Base-by-base conservation (phyloP, 495 filamentous ascomycete species). In the Trichoderma gamsii region DNA sequence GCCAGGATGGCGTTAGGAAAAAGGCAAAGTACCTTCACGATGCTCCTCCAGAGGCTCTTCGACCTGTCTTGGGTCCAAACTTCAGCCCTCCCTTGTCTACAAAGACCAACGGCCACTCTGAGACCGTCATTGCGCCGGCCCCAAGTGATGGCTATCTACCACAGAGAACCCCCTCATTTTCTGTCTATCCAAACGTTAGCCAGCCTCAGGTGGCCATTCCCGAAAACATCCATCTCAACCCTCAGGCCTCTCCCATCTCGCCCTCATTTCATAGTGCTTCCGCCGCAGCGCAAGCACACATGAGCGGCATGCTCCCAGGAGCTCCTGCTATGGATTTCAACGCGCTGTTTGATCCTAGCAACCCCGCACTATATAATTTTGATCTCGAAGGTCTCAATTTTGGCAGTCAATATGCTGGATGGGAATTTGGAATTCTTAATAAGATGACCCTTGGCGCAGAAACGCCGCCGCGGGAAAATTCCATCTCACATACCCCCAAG, bases 21-120 rank as follows among this genome's bases (percentile, higher is more conserved):
- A 99, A 98, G 83, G 95, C 95, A 70, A 99, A 99, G 77, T 99
- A 99, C 80, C 89, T 99, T 63, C 93, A 97, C 78, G 95, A 97
- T 81, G 92, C 94, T 32, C 92, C 93, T 46, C 86, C 91, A 67
- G 92, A 95, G 69, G 82, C 83, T 13, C 70, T 86, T 38, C 75
- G 84, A 59, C 83, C 83, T 3, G 84, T 86, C 9, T 72, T 86
- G 35, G 84, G 83, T 16, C 84, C 83, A 1, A 85, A 79, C 66
- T 85, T 80, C 70, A 84, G 83, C 66, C 83, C 80, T 51, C 80
- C 76, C 51, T 73, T 76, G 15, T 71, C 75, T 16, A 71, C 74
- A 15, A 69, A 78, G 72, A 70, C 76, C 3, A 72, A 73, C 65
- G 73, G 72, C 13, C 71, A 71, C 2, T 78, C 78, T 9, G 76